phyloP scores from a whole-genome alignment of 1,284 basidiomycete species.

The Takashimella tepidaria region DNA sequence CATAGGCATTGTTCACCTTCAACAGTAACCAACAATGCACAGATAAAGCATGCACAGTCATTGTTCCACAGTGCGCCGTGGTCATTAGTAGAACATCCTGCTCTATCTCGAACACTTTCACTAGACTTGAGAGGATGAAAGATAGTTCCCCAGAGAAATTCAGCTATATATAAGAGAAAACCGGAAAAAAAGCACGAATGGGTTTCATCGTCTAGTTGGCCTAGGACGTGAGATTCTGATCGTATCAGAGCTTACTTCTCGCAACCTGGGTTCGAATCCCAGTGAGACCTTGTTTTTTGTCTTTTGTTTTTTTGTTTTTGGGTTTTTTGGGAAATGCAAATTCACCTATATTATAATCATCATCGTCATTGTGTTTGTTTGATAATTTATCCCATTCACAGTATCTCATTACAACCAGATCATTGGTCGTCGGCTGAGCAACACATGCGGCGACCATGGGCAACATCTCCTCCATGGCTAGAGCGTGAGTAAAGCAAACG shows the following conservation, averaged over 20 bases:
- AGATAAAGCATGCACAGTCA: too few relatives aligned
- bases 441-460: constrained; percentile 22
- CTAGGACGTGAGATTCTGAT: background rate
- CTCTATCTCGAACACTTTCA: too few relatives aligned
- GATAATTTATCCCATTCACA: too few relatives aligned
- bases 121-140: too few relatives aligned
- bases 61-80: too few relatives aligned
- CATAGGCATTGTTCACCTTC: too few relatives aligned
- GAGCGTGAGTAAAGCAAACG: constrained; percentile 48
- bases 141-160: too few relatives aligned
- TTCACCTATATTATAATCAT: background rate
- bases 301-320: background rate
- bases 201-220: background rate
- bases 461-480: constrained; percentile 47
- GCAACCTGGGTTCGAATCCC: background rate
- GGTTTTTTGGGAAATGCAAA: too few relatives aligned
- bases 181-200: too few relatives aligned
- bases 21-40: too few relatives aligned
- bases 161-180: too few relatives aligned
- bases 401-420: background rate
- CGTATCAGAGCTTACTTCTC: background rate
- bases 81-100: too few relatives aligned
- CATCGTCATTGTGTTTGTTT: background rate
- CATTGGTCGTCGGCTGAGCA: background rate
- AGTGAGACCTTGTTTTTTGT: background rate